Base-by-base conservation (phyloP, 2,329 filamentous ascomycete species). In the Clonostachys byssicola region DNA sequence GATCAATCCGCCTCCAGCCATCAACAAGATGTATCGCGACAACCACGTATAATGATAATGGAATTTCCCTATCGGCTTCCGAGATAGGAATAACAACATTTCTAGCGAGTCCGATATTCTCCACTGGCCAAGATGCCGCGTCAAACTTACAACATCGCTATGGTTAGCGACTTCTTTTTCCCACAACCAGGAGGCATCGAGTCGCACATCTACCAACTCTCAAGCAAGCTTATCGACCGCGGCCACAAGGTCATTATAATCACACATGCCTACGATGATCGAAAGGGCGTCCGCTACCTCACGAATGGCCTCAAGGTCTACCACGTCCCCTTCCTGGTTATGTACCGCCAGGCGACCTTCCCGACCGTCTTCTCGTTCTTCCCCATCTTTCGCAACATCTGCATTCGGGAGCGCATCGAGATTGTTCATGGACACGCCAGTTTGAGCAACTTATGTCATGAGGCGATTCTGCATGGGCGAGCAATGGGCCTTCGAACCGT, bases 111-210 rank as follows among this genome's bases (percentile, higher is more conserved):
- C 23, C 23, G 23, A 10, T 30, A 30, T 30, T 30, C 23, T 30
- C 48, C 36, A 13, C 46, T 48, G 47, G 53, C 58, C 65, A 68
- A 56, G 47, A 80, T 78, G 69, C 67, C 73, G 56, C 77, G 73
- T 56, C 74, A 74, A 53, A 80, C 77, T 34, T 86, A 85, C 67
- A 85, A 83, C 61, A 86, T 86, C 70, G 83, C 82, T 52, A 99
- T 99, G 94, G 89, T 96, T 66, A 92, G 92, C 80, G 94, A 99
- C 76, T 96, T 95, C 79, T 99, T 99, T 84, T 99, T 95, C 64
- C 94, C 94, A 13, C 92, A 97, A 62, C 92, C 94, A 45, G 92
- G 94, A 62, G 94, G 94, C 58, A 84, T 99, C 54, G 94, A 99
- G 73, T 95, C 90, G 67, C 94, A 99, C 70, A 97, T 99, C 59